Conservation (phyloP, 176 grass and related monocot genomes). For the Phoenix dactylifera region DNA sequence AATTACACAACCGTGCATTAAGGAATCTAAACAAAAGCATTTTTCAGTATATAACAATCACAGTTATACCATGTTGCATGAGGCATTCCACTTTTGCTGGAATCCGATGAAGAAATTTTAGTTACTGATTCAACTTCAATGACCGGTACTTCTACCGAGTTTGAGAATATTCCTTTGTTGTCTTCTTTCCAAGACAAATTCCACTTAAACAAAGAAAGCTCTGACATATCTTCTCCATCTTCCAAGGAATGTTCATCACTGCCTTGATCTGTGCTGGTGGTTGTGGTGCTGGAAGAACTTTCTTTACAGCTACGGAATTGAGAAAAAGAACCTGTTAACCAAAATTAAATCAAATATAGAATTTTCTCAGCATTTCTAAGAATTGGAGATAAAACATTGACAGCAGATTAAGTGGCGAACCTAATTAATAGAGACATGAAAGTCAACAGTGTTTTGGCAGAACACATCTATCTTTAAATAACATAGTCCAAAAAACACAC, state of each 20-base stretch:
- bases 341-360: not conserved
- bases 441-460: no score
- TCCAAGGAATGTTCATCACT: not conserved
- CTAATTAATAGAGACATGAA: no score
- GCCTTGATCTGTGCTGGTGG: not conserved
- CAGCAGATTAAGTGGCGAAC: not conserved
- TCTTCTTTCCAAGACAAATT: constrained; percentile 2
- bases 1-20: no score
- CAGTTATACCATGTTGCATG: not conserved
- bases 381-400: not conserved
- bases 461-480: no score
- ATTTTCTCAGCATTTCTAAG: not conserved
- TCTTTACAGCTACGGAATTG: constrained; percentile 3
- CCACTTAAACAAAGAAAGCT: not conserved
- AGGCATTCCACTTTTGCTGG: not conserved
- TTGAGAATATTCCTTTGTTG: not conserved
- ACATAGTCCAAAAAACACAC: no score
- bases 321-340: constrained; percentile 9
- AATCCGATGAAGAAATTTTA: not conserved
- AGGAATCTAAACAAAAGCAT: not conserved
- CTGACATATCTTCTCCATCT: constrained; percentile 1
- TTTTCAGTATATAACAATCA: not conserved
- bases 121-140: constrained; percentile 1
- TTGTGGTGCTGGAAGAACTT: not conserved
- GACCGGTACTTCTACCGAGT: not conserved